A percentile compares a stretch with the other conserved stretches of the same genome.
phyloP scores from a whole-genome alignment of 441 rosid species.

The Bocquillonia castaneifolia region DNA sequence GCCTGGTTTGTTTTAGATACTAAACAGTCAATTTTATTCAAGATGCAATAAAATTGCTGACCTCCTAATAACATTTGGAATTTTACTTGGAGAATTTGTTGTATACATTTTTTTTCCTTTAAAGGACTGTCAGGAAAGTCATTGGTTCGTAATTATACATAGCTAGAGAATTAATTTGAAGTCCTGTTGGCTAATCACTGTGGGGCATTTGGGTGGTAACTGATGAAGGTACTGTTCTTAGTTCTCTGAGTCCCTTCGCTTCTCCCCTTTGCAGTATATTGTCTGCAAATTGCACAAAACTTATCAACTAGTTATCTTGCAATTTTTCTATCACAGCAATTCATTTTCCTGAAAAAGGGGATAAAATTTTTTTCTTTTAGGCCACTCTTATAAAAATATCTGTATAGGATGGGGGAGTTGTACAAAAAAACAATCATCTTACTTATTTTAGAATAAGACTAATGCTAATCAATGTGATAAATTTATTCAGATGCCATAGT shows the following conservation, averaged over 20 bases:
- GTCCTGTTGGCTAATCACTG: not conserved
- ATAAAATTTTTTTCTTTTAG: too few species aligned
- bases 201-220: not conserved
- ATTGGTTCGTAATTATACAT: not conserved
- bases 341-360: too few species aligned
- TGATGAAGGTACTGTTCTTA: not conserved
- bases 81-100: not conserved
- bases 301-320: too few species aligned
- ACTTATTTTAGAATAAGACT: too few species aligned
- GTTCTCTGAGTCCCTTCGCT: not conserved
- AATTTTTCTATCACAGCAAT: too few species aligned
- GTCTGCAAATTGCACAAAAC: too few species aligned
- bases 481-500: too few species aligned
- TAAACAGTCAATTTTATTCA: not conserved
- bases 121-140: not conserved
- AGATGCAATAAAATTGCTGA: not conserved
- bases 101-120: not conserved
- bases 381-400: too few species aligned
- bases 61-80: not conserved
- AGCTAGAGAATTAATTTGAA: not conserved
- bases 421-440: too few species aligned
- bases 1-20: not conserved
- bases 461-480: too few species aligned
- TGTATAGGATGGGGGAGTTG: too few species aligned
- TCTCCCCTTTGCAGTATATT: too few species aligned